Percentiles rank a stretch among this genome's conserved stretches.
phyloP scores from a whole-genome alignment of 805 yeast genomes.

The Candida chilensis region DNA sequence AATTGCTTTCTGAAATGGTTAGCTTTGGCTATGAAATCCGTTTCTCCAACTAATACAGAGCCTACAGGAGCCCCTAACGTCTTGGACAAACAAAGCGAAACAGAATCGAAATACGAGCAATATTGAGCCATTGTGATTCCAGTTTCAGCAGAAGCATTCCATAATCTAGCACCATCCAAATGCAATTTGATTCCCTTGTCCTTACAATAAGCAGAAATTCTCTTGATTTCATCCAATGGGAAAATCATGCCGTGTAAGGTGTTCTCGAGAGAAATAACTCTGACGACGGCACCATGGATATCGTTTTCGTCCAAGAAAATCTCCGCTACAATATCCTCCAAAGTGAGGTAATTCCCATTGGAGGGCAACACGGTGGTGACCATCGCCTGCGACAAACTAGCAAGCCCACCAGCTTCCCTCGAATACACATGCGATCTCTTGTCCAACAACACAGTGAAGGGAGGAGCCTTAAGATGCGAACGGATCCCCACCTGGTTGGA shows the following conservation, averaged over 20 bases:
- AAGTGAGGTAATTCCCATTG: constrained; percentile 68
- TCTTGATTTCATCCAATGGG: constrained; percentile 71
- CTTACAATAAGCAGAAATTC: constrained; percentile 64
- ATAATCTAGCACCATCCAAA: constrained; percentile 91
- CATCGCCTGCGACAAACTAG: constrained; percentile 87
- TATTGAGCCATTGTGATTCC: constrained; percentile 62
- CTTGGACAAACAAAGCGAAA: constrained; percentile 82
- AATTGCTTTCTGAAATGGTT: constrained; percentile 84
- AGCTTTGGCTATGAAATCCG: constrained; percentile 52
- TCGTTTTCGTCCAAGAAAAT: constrained; percentile 69
- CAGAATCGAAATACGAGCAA: constrained; percentile 76
- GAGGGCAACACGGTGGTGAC: constrained; percentile 73
- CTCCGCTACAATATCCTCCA: constrained; percentile 65
- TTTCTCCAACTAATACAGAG: constrained; percentile 68
- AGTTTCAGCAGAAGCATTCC: constrained; percentile 80
- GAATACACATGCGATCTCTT: constrained; percentile 75
- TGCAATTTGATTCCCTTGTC: constrained; percentile 55
- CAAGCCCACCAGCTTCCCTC: constrained; percentile 88
- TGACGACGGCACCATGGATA: constrained; percentile 84
- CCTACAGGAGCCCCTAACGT: constrained; percentile 94
- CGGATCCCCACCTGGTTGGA: constrained; percentile 84
- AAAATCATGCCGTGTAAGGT: constrained; percentile 76
- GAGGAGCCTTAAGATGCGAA: constrained; percentile 71
- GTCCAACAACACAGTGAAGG: constrained; percentile 81
- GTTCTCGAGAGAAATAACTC: constrained; percentile 77